Evolutionary conservation across 306 rosid genomes (phyloP).

Genomic region (Acacia melanoxylon): DNA sequence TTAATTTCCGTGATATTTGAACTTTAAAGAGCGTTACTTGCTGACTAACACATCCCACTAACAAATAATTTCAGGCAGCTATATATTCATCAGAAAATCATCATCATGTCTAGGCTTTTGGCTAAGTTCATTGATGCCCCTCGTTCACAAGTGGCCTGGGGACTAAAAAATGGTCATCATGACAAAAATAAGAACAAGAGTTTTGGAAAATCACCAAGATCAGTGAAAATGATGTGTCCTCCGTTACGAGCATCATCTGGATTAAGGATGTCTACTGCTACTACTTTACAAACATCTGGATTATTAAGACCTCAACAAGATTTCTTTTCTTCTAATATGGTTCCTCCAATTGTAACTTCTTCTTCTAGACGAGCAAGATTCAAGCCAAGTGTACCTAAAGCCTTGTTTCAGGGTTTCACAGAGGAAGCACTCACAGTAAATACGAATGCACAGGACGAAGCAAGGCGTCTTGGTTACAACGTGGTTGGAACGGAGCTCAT

Average conservation of each 20-base stretch:
- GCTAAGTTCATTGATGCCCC: constrained; percentile 79
- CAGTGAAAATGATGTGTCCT: constrained; percentile 53
- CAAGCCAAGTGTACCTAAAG: constrained; percentile 63
- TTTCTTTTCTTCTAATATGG: constrained; percentile 19
- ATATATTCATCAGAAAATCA: not conserved
- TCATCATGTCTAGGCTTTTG: constrained; percentile 74
- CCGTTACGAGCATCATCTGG: constrained; percentile 40
- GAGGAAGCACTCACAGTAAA: constrained; percentile 92
- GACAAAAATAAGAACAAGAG: constrained; percentile 26
- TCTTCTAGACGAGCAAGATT: constrained; percentile 56
- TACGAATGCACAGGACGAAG: constrained; percentile 97
- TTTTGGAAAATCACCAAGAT: constrained; percentile 55
- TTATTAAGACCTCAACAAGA: constrained; percentile 57
- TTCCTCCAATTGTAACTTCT: constrained; percentile 31
- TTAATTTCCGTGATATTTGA: not conserved
- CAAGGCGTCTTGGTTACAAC: constrained; percentile 93
- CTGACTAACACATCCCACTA: constrained; percentile 15
- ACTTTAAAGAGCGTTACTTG: not conserved
- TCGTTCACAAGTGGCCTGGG: constrained; percentile 31
- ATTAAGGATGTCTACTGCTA: constrained; percentile 39
- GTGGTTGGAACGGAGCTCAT: constrained; percentile 97
- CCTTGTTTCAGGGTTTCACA: constrained; percentile 95
- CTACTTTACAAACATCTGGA: not conserved
- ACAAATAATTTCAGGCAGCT: constrained; percentile 28
- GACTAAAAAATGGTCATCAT: too few species aligned